Base-by-base conservation (phyloP, 2,329 filamentous ascomycete genomes). In the Xylaria sp. region DNA sequence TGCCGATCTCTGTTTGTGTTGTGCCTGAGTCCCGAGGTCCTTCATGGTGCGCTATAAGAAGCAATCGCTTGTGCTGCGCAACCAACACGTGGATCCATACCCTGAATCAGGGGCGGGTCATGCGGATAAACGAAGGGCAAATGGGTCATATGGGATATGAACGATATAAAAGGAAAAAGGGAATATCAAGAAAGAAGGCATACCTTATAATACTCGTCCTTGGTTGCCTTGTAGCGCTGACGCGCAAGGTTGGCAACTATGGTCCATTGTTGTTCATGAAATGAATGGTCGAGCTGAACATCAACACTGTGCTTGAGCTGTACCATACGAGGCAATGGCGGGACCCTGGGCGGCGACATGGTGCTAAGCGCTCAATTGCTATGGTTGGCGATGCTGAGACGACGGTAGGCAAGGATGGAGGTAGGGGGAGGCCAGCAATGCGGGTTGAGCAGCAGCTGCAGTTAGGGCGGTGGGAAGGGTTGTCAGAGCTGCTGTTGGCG, bases 141-240 rank as follows among this genome's bases (percentile, higher is more conserved):
- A 41, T 39, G 32, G 23, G 6, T 28, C 12, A 3, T 28, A 52
- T 0, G 20, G 32, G 5, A n/a, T 10, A 20, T 9, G 3, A 55
- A 20, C 15, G 6, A 52, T 12, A 34, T 52, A 51, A 68, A 63
- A 10, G 28, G 39, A 18, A 66, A 48, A 20, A 61, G 37, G 12
- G 65, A 46, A 12, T 15, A 10, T 28, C 28, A n/a, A 34, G 32
- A 6, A 57, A 28, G 18, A n/a, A 48, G 20, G 88, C 86, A 80
- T 88, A 83, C 70, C 61, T 60, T 72, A 73, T 86, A 89, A 74
- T 89, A 89, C 8, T 84, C 80, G 51, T 89, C 87, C 61, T 87
- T 86, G 51, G 81, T 81, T 1, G 81, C 77, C 72, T 83, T 84
- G 66, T 81, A 80, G 34, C 85, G 81, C 77, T 87, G 85, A 70